These are phyloP conservation scores for Lepidopterella palustris DNA, from an alignment of 495 filamentous ascomycete genomes.

Conservation along the genomic window DNA sequence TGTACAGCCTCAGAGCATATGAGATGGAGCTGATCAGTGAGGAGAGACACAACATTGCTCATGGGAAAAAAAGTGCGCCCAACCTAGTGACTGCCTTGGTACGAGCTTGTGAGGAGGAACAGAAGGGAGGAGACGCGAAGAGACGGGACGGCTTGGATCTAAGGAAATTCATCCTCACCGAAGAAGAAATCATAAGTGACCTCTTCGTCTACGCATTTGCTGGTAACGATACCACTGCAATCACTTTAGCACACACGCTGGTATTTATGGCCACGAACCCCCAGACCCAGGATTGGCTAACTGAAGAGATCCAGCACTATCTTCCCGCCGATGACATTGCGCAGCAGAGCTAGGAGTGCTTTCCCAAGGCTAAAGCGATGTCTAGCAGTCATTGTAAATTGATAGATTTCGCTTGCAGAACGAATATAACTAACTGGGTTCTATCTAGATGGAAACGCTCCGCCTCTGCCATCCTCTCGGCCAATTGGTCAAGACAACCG, in stretches of 20 bases:
- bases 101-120: slow-evolving; percentile 6
- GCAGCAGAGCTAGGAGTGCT: slow-evolving; percentile 3
- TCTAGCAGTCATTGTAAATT: slow-evolving; percentile 14
- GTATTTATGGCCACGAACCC: slow-evolving; percentile 21
- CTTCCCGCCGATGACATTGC: neutral
- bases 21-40: slow-evolving; percentile 7
- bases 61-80: slow-evolving; percentile 1
- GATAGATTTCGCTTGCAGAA: neutral
- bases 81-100: slow-evolving; percentile 13
- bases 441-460: slow-evolving; percentile 15
- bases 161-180: slow-evolving; percentile 18
- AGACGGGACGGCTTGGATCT: no score
- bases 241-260: slow-evolving; percentile 14
- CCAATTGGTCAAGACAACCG: slow-evolving; percentile 11
- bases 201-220: slow-evolving; percentile 28
- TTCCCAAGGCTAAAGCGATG: slow-evolving; percentile 20
- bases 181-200: slow-evolving; percentile 29
- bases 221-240: slow-evolving; percentile 31
- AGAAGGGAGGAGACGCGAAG: neutral
- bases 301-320: slow-evolving; percentile 25
- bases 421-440: neutral
- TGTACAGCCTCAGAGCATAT: slow-evolving; percentile 4
- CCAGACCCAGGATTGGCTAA: slow-evolving; percentile 28
- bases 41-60: slow-evolving; percentile 1
- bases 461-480: slow-evolving; percentile 13